These are phyloP conservation scores for Umbelopsis sp. DNA, from an alignment of 192 early-diverging fungal genomes.

Conservation along the genomic window DNA sequence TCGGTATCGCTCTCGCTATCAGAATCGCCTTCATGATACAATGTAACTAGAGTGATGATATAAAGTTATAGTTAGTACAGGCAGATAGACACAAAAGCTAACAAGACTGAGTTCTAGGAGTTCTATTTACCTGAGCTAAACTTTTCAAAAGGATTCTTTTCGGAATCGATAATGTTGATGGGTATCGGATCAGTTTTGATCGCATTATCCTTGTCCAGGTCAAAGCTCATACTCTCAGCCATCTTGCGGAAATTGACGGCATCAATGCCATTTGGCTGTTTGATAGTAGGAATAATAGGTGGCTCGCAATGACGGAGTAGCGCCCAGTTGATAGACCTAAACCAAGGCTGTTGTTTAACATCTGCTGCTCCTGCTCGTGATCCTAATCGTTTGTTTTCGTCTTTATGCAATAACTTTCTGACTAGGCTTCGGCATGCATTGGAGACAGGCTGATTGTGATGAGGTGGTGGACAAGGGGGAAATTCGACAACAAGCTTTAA, in stretches of 20 bases:
- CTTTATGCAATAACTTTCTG: conserved; percentile 85
- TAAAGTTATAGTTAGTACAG: neutral
- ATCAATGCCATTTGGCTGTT: conserved; percentile 59
- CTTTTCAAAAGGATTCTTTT: conserved; percentile 60
- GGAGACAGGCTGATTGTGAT: neutral
- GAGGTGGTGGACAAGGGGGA: conserved; percentile 43
- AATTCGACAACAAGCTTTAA: conserved; percentile 81
- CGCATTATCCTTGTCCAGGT: conserved; percentile 61
- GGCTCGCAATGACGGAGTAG: conserved; percentile 82
- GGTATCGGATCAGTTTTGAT: conserved; percentile 19
- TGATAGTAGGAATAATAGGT: conserved; percentile 73
- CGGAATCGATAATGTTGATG: neutral
- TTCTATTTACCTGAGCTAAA: conserved; percentile 53
- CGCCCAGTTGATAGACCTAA: conserved; percentile 92
- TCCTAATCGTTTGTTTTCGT: conserved; percentile 87
- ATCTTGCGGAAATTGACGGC: conserved; percentile 70
- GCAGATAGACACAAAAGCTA: neutral
- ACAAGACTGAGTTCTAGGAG: no score
- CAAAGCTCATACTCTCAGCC: conserved; percentile 63
- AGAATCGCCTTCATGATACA: conserved; percentile 60
- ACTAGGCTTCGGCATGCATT: conserved; percentile 73
- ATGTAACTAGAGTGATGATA: conserved; percentile 42
- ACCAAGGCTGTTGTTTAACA: conserved; percentile 90
- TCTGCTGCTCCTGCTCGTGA: conserved; percentile 89
- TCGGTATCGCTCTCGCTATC: conserved; percentile 34